Percentiles rank a stretch among this genome's conserved stretches.
Conservation (phyloP, 352 stramenopile genomes). For the Phytophthora lateralis region DNA sequence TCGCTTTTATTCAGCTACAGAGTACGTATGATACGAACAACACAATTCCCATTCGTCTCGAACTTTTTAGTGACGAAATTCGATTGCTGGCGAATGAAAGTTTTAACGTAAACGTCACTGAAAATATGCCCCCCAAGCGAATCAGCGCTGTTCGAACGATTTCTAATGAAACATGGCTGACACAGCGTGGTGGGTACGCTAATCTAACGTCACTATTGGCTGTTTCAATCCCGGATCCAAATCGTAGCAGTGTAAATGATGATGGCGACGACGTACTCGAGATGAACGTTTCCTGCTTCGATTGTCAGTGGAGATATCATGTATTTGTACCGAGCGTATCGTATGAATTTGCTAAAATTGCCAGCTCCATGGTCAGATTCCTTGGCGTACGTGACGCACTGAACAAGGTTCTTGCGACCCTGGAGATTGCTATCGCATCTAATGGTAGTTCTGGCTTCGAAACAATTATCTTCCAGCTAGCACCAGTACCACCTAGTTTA, state of each 20-base stretch:
- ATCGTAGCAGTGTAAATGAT: neutral
- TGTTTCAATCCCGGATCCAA: conserved; percentile 9
- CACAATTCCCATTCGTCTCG: conserved; percentile 10
- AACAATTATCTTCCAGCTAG: conserved; percentile 19
- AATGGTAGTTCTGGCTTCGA: conserved; percentile 4
- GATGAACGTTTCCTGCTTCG: conserved; percentile 30
- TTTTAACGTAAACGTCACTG: conserved; percentile 14
- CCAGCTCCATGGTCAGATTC: conserved; percentile 31
- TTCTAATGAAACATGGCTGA: conserved; percentile 7
- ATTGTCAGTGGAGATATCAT: conserved; percentile 37
- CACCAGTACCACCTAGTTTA: neutral
- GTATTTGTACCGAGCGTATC: conserved; percentile 44
- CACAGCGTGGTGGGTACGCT: neutral
- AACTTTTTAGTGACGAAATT: conserved; percentile 25
- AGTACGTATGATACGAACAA: conserved; percentile 1
- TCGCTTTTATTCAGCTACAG: conserved; percentile 19
- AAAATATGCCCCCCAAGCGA: neutral
- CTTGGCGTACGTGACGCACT: conserved; percentile 19
- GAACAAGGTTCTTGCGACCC: conserved; percentile 25
- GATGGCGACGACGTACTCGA: conserved; percentile 21
- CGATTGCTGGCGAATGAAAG: conserved; percentile 13
- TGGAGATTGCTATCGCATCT: conserved; percentile 16
- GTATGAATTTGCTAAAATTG: conserved; percentile 42
- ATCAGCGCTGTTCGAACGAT: conserved; percentile 7
- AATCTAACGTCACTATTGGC: conserved; percentile 15